Conservation (phyloP, 345 rosid species). For the Lumnitzera racemosa region DNA sequence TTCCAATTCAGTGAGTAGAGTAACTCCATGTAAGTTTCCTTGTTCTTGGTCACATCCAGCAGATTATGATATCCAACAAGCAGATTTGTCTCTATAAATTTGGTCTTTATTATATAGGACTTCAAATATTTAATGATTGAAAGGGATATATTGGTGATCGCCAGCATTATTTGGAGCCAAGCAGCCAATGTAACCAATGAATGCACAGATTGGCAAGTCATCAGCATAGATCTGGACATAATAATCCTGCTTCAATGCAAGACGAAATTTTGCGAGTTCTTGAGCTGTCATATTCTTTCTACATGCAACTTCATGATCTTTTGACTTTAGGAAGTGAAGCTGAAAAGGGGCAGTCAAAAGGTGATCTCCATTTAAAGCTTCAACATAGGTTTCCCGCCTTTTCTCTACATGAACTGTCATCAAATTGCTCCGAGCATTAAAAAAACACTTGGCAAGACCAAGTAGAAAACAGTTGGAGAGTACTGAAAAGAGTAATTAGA, state of each 20-base stretch:
- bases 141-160: too few relatives aligned
- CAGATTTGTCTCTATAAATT: too few relatives aligned
- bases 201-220: not conserved
- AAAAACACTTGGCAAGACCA: too few relatives aligned
- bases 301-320: not conserved
- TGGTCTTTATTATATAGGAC: too few relatives aligned
- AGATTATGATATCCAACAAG: not conserved
- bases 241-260: not conserved
- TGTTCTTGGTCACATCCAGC: not conserved
- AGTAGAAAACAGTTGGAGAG: too few relatives aligned
- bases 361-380: not conserved
- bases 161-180: too few relatives aligned
- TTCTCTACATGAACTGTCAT: too few relatives aligned
- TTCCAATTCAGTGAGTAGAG: not conserved
- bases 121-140: too few relatives aligned
- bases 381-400: not conserved
- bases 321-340: not conserved
- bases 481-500: too few relatives aligned
- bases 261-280: not conserved
- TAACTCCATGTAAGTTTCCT: not conserved
- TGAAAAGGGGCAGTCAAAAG: not conserved
- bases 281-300: not conserved
- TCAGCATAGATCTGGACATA: not conserved
- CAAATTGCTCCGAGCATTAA: too few relatives aligned
- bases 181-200: not conserved